Base-by-base conservation (phyloP, 2,329 filamentous ascomycete genomes). In the Colletotrichum sp. region DNA sequence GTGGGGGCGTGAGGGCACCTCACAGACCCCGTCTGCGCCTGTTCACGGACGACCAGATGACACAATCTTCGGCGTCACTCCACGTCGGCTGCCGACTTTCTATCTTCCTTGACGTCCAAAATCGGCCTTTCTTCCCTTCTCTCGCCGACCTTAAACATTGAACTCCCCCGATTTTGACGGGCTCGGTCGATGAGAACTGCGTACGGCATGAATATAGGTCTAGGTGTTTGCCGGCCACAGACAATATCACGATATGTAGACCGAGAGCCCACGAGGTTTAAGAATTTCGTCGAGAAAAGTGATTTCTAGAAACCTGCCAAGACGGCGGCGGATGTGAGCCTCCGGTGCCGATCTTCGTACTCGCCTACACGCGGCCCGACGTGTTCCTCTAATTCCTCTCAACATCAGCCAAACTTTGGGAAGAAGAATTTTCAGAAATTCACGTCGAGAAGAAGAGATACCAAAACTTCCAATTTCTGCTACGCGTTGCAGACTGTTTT, bases 361-460 rank as follows among this genome's bases (percentile, higher is more conserved):
- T 3, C 44, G 44, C 44, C 44, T 21, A 21, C 44, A 21, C n/a
- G 44, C n/a, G n/a, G 44, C n/a, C 44, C 44, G 44, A 12, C 44
- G 1, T 49, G 36, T 39, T 44, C 16, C 36, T 44, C 36, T 7
- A 0, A n/a, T 12, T n/a, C 18, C 39, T n/a, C 44, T 52, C n/a
- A 21, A 21, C 6, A 52, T 52, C 12, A 52, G 44, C 44, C 44
- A 7, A 52, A 52, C 44, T 6, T 52, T 52, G 39, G 2, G 1
- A 2, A 44, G 16, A 18, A 8, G 5, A 44, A 44, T 6, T 3
- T 44, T 44, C 16, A 44, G 0, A 0, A 3, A 18, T 44, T 1
- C 8, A 18, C 16, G 8, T 44, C 16, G 16, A 18, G 12, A 0
- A 36, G 34, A 16, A 2, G 34, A 36, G 34, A 36, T 5, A 36